Conservation (phyloP, 2,329 filamentous ascomycete species). For the Aspergillus uvarum region DNA sequence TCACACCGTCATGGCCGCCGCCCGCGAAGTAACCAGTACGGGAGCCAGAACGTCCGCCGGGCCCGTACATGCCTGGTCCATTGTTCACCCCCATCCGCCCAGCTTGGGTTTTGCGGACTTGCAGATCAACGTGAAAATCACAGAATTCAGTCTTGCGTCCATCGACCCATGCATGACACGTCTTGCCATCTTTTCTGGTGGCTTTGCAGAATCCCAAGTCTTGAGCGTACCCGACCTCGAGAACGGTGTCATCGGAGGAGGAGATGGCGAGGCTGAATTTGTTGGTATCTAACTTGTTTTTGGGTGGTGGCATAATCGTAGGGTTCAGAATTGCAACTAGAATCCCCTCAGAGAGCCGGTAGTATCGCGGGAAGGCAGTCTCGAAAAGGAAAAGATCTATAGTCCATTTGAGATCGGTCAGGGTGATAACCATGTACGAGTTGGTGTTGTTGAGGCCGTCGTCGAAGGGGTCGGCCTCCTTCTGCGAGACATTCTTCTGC, state of each 20-base stretch:
- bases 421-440: conserved; percentile 89
- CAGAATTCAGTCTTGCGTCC: conserved; percentile 84
- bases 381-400: conserved; percentile 91
- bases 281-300: conserved; percentile 71
- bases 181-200: conserved; percentile 77
- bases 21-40: conserved; percentile 44
- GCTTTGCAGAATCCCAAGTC: conserved; percentile 88
- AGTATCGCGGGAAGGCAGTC: conserved; percentile 85
- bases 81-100: conserved; percentile 77
- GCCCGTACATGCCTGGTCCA: conserved; percentile 55
- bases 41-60: conserved; percentile 36
- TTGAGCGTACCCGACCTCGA: conserved; percentile 81
- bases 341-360: conserved; percentile 90
- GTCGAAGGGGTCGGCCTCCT: conserved; percentile 48
- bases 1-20: conserved; percentile 23
- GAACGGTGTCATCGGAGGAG: conserved; percentile 80
- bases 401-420: conserved; percentile 88
- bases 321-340: conserved; percentile 91
- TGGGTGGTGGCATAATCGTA: conserved; percentile 81
- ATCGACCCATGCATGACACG: conserved; percentile 84
- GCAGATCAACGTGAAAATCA: conserved; percentile 85
- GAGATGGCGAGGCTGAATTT: conserved; percentile 83
- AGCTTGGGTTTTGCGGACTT: conserved; percentile 68
- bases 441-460: conserved; percentile 59
- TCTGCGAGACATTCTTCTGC: conserved; percentile 36